A percentile compares a stretch with the other conserved stretches of the same genome.
phyloP scores from a whole-genome alignment of 1,139 yeast species.

The Geotrichum aggregatum region DNA sequence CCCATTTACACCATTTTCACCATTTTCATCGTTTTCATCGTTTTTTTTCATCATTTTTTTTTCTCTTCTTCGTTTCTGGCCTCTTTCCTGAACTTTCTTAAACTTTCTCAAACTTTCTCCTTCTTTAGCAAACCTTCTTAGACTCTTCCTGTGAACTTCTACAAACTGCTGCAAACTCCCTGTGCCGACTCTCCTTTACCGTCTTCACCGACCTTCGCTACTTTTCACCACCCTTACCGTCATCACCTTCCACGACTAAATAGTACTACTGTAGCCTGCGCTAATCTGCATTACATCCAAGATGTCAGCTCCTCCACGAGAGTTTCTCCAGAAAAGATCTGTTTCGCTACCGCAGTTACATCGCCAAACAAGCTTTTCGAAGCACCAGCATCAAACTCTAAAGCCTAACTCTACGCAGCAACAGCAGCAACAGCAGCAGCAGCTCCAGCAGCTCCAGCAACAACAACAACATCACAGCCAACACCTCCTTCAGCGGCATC shows the following conservation, averaged over 20 bases:
- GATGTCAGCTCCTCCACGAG: not conserved
- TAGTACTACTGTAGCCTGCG: too few relatives aligned
- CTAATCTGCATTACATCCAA: too few relatives aligned
- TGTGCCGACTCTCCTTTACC: too few relatives aligned
- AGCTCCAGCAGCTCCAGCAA: not conserved
- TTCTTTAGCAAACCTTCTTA: too few relatives aligned
- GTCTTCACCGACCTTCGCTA: too few relatives aligned
- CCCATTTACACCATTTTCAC: too few relatives aligned
- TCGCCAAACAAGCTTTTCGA: not conserved
- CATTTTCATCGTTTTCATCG: too few relatives aligned
- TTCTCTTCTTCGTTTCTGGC: not conserved
- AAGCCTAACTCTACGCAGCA: not conserved
- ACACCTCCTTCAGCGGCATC: not conserved
- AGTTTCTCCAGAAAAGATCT: not conserved
- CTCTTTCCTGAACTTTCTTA: not conserved
- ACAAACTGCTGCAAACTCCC: too few relatives aligned
- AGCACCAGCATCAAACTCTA: not conserved
- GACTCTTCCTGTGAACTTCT: too few relatives aligned
- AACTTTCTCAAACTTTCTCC: too few relatives aligned
- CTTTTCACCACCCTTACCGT: too few relatives aligned
- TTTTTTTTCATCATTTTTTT: not conserved
- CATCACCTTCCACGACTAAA: too few relatives aligned
- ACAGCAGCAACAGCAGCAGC: not conserved
- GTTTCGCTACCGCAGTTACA: not conserved
- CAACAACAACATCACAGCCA: not conserved